These are phyloP conservation scores for Penicillium taxi DNA, from an alignment of 495 filamentous ascomycete species.

Conservation along the genomic window DNA sequence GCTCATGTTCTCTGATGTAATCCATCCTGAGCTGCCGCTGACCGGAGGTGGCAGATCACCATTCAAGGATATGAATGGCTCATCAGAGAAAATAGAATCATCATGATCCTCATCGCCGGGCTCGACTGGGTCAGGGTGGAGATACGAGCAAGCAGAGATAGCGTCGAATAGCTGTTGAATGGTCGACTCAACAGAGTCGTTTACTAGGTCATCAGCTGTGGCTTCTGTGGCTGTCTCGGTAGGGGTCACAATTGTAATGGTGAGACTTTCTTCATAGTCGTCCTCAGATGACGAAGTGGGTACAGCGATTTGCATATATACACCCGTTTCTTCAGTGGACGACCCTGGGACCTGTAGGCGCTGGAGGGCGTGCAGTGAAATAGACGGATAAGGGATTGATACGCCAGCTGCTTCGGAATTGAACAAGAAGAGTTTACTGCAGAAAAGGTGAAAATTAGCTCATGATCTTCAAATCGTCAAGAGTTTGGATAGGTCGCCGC, in stretches of 20 bases:
- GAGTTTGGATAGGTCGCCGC: too few species aligned
- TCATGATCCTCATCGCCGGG: constrained; percentile 39
- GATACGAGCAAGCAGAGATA: constrained; percentile 75
- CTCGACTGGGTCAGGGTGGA: constrained; percentile 73
- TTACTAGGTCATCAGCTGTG: constrained; percentile 10
- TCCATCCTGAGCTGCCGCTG: constrained; percentile 87
- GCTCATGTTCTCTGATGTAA: constrained; percentile 89
- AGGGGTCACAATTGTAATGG: constrained; percentile 65
- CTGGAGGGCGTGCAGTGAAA: constrained; percentile 84
- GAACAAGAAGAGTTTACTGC: constrained; percentile 67
- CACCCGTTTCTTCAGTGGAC: constrained; percentile 43
- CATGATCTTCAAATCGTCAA: too few species aligned
- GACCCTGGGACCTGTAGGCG: constrained; percentile 40
- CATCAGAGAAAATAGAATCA: constrained; percentile 25
- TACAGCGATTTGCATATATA: constrained; percentile 75
- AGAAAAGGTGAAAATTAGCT: constrained; percentile 2
- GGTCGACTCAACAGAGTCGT: constrained; percentile 30
- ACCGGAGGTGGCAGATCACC: constrained; percentile 65
- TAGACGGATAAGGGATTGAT: constrained; percentile 76
- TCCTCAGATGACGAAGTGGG: constrained; percentile 42
- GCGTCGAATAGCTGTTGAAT: constrained; percentile 62
- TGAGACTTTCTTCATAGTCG: constrained; percentile 61
- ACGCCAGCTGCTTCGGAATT: constrained; percentile 55
- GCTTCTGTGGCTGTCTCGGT: constrained; percentile 4
- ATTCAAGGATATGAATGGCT: constrained; percentile 17